Percentiles rank a stretch among this genome's conserved stretches.
Evolutionary conservation across 352 stramenopile genomes (phyloP).

Genomic region (Phytophthora macrochlamydospora): DNA sequence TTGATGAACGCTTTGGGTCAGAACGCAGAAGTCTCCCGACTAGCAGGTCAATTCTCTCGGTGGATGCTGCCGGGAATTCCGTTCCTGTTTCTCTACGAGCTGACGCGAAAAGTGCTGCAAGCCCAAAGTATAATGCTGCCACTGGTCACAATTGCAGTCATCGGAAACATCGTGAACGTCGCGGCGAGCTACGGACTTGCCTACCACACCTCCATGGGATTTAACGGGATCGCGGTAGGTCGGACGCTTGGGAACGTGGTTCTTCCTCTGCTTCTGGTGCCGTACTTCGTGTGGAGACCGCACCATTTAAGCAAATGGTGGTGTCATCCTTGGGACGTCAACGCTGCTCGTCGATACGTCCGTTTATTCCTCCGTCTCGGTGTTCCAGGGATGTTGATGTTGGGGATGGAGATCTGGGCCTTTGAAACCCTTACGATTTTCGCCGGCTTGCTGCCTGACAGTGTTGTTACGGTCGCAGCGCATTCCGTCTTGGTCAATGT

Average conservation of each 20-base stretch:
- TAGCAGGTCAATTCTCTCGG: conserved; percentile 57
- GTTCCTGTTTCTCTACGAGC: conserved; percentile 77
- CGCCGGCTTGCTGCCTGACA: conserved; percentile 46
- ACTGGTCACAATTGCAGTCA: conserved; percentile 58
- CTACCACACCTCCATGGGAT: conserved; percentile 66
- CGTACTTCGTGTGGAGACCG: conserved; percentile 48
- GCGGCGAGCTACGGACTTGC: conserved; percentile 59
- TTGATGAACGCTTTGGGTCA: conserved; percentile 46
- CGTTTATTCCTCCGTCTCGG: conserved; percentile 47
- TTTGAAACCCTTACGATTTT: conserved; percentile 59
- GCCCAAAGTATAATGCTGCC: conserved; percentile 68
- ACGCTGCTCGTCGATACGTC: conserved; percentile 26
- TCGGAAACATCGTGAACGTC: conserved; percentile 67
- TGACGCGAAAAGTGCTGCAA: conserved; percentile 72
- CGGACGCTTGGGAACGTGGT: conserved; percentile 47
- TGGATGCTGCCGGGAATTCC: conserved; percentile 60
- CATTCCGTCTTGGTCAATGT: conserved; percentile 63
- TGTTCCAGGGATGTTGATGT: conserved; percentile 56
- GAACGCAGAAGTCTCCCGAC: conserved; percentile 43
- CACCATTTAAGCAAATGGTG: conserved; percentile 38
- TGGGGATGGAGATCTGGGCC: conserved; percentile 62
- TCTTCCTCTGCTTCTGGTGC: conserved; percentile 43
- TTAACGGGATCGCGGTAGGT: conserved; percentile 69
- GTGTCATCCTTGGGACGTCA: conserved; percentile 34
- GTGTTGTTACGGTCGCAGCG: conserved; percentile 49